These are phyloP conservation scores for Chlamydomonas sphaeroides DNA, from an alignment of 139 green algal genomes.

Conservation along the genomic window DNA sequence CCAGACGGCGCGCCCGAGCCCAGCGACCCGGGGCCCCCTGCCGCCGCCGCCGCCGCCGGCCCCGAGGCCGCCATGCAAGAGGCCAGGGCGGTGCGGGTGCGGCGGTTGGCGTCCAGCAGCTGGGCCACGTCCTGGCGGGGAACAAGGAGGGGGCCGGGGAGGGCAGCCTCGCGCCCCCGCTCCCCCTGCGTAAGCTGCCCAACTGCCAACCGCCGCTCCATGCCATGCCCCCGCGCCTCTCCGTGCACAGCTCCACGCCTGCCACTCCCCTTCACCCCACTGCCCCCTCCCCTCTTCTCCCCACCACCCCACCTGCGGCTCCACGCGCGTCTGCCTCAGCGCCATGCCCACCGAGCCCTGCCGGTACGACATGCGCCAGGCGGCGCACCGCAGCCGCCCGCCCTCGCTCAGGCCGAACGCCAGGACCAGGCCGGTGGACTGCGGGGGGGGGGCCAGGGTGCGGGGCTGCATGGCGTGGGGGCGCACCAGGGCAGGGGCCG, in stretches of 20 bases:
- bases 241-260: too few relatives aligned
- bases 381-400: slow-evolving; percentile 4
- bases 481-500: too few relatives aligned
- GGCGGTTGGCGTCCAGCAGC: not conserved
- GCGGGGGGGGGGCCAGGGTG: not conserved
- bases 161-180: too few relatives aligned
- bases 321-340: not conserved
- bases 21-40: too few relatives aligned
- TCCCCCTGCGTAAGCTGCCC: too few relatives aligned
- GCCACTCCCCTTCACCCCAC: not conserved
- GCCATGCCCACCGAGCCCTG: not conserved
- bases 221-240: too few relatives aligned
- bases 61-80: not conserved
- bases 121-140: not conserved
- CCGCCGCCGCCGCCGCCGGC: not conserved
- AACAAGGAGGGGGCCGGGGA: not conserved
- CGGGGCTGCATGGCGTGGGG: too few relatives aligned
- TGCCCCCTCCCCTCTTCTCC: too few relatives aligned
- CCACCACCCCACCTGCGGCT: not conserved
- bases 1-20: not conserved
- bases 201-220: too few relatives aligned
- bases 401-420: slow-evolving; percentile 32
- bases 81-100: not conserved
- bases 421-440: slow-evolving; percentile 12
- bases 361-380: slow-evolving; percentile 29